These are phyloP conservation scores for Litsea cubeba DNA, from an alignment of 164 flowering plant species.

Conservation along the genomic window DNA sequence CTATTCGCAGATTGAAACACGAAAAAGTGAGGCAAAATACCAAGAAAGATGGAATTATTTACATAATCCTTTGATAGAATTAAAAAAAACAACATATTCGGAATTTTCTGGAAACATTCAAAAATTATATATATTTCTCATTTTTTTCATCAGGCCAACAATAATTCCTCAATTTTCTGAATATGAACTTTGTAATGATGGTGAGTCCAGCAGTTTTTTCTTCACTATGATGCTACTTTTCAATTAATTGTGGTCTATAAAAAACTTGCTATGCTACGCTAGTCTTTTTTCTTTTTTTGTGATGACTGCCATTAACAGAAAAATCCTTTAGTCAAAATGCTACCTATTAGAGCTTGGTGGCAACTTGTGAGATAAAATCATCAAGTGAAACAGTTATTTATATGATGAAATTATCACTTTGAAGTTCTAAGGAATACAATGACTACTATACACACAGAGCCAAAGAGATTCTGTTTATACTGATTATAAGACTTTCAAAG, in stretches of 20 bases:
- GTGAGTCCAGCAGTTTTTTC: background rate
- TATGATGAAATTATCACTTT: background rate
- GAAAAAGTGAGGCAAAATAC: too few species aligned
- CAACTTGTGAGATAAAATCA: background rate
- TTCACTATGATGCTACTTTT: background rate
- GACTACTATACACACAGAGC: background rate
- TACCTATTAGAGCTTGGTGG: background rate
- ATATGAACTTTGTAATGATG: background rate
- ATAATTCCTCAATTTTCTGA: background rate
- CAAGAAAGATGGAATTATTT: too few species aligned
- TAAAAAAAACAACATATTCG: too few species aligned
- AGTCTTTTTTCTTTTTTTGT: background rate
- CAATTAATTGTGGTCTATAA: background rate
- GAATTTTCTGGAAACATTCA: too few species aligned
- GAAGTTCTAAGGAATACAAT: background rate
- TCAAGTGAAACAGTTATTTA: background rate
- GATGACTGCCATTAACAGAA: background rate
- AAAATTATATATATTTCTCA: too few species aligned
- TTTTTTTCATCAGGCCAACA: too few species aligned
- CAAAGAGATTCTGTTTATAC: background rate
- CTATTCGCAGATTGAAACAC: too few species aligned
- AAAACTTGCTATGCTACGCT: background rate
- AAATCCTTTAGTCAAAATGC: background rate
- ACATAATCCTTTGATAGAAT: too few species aligned
- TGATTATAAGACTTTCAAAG: too few species aligned